A percentile compares a stretch with the other conserved stretches of the same genome.
These are phyloP conservation scores for Blastomyces parvus DNA, from an alignment of 2,329 filamentous ascomycete species.

Conservation along the genomic window DNA sequence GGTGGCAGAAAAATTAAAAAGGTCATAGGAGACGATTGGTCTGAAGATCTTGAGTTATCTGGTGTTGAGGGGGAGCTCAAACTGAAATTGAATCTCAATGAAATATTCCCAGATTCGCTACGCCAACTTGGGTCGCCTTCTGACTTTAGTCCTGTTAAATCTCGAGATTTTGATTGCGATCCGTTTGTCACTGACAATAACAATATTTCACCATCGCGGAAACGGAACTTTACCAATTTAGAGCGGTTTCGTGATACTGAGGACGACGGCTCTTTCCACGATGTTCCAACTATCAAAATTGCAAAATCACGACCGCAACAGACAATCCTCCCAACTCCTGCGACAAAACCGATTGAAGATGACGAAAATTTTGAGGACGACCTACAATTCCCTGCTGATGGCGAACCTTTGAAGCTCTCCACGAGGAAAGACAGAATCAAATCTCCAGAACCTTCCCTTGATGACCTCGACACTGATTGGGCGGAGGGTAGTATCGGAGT, in stretches of 20 bases:
- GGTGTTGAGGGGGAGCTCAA: constrained; percentile 48
- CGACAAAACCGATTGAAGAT: constrained; percentile 43
- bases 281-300: constrained; percentile 59
- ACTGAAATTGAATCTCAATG: constrained; percentile 54
- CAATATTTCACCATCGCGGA: constrained; percentile 39
- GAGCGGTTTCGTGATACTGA: constrained; percentile 55
- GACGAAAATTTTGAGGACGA: constrained; percentile 64
- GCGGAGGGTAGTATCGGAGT: constrained; percentile 88
- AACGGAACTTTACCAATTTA: constrained; percentile 47
- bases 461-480: constrained; percentile 78
- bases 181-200: constrained; percentile 20
- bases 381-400: constrained; percentile 59
- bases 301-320: constrained; percentile 48
- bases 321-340: constrained; percentile 43
- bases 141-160: constrained; percentile 32
- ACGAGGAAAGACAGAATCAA: constrained; percentile 51
- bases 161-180: constrained; percentile 21
- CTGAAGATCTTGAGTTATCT: constrained; percentile 65
- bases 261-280: constrained; percentile 54
- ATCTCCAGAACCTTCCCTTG: constrained; percentile 51
- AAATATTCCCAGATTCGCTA: constrained; percentile 57
- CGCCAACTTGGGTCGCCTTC: constrained; percentile 52
- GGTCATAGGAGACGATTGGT: constrained; percentile 70
- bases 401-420: constrained; percentile 54
- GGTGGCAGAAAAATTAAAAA: constrained; percentile 64